Conservation (phyloP, 768 basidiomycete genomes). For the Gelatoporia subvermispora region DNA sequence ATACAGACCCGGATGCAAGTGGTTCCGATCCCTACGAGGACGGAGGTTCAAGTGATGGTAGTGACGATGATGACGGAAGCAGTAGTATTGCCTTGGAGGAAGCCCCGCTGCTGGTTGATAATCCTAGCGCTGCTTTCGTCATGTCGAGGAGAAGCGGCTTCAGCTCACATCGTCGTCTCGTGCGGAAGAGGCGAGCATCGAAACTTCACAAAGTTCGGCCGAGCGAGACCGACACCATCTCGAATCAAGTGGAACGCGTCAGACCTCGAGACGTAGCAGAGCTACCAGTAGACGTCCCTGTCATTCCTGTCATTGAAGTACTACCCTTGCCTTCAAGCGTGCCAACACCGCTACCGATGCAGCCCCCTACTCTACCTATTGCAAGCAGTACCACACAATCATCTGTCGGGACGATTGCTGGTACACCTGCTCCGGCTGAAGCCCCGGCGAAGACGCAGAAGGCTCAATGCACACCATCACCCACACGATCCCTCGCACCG, state of each 20-base stretch:
- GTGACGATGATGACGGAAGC: conserved; percentile 1
- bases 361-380: neutral
- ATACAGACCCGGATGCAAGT: too few relatives aligned
- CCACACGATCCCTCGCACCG: conserved; percentile 40
- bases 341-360: neutral
- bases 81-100: neutral
- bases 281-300: neutral
- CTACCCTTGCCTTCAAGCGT: neutral
- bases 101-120: neutral
- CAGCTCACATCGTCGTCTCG: conserved; percentile 13
- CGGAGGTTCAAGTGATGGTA: neutral
- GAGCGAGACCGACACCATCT: too few relatives aligned
- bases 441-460: conserved; percentile 20
- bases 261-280: too few relatives aligned
- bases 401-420: conserved; percentile 16
- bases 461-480: conserved; percentile 42
- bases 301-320: neutral
- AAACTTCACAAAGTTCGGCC: neutral
- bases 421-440: conserved; percentile 26
- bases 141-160: neutral
- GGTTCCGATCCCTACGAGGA: too few relatives aligned
- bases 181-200: conserved; percentile 4
- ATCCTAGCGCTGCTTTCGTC: neutral
- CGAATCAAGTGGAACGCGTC: too few relatives aligned
- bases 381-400: conserved; percentile 4